Evolutionary conservation across 1,139 yeast genomes (phyloP).

Genomic region (Komagataea norvegica): DNA sequence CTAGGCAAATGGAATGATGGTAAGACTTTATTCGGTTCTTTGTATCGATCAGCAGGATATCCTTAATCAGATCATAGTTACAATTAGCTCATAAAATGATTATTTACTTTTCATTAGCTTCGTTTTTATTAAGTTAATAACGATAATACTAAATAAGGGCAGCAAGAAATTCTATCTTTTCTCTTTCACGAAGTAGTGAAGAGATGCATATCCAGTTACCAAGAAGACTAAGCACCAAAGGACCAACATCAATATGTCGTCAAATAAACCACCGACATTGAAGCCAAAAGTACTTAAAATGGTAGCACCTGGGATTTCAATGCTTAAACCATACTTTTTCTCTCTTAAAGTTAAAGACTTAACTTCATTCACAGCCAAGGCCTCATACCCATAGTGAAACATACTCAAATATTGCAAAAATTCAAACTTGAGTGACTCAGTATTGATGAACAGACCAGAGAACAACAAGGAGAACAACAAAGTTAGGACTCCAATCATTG

Average conservation of each 20-base stretch:
- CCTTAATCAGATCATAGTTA: too few relatives aligned
- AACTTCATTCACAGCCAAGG: slow-evolving; percentile 90
- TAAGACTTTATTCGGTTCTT: too few relatives aligned
- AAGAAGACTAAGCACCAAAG: slow-evolving; percentile 51
- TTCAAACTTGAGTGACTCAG: slow-evolving; percentile 45
- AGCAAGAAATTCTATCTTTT: slow-evolving; percentile 42
- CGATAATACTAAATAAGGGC: background rate
- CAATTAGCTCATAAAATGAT: too few relatives aligned
- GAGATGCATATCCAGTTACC: slow-evolving; percentile 65
- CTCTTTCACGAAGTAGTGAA: slow-evolving; percentile 72
- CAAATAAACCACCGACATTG: slow-evolving; percentile 67
- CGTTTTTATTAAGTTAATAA: too few relatives aligned
- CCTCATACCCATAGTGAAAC: slow-evolving; percentile 94
- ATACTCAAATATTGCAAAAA: slow-evolving; percentile 84
- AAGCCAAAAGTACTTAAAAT: slow-evolving; percentile 94
- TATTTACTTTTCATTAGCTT: too few relatives aligned
- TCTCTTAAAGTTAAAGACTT: slow-evolving; percentile 79
- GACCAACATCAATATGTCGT: slow-evolving; percentile 54
- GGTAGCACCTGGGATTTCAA: slow-evolving; percentile 98
- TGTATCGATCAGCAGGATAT: too few relatives aligned
- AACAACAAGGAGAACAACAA: slow-evolving; percentile 79
- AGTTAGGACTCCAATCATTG: slow-evolving; percentile 79
- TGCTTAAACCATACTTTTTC: slow-evolving; percentile 85
- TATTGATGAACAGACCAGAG: slow-evolving; percentile 90
- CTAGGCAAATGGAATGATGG: too few relatives aligned